phyloP scores from a whole-genome alignment of 1,139 yeast species.

The Scheffersomyces stambukii region DNA sequence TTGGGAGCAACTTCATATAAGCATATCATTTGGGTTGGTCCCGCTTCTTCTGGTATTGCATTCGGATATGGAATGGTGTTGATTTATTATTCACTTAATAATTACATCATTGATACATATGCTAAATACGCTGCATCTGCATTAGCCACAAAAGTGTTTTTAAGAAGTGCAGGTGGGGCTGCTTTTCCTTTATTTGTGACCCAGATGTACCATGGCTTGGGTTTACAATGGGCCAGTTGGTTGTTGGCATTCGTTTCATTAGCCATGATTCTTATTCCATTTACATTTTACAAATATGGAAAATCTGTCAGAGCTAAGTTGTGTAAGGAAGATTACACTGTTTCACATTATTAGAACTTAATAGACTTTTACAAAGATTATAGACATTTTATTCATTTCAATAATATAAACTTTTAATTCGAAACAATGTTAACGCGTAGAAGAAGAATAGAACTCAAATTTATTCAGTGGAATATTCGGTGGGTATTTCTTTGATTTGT shows the following conservation, averaged over 20 bases:
- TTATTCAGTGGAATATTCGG: too few relatives aligned
- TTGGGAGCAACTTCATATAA: slow-evolving; percentile 84
- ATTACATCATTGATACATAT: slow-evolving; percentile 84
- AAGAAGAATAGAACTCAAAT: too few relatives aligned
- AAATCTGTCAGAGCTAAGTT: slow-evolving; percentile 56
- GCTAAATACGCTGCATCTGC: slow-evolving; percentile 89
- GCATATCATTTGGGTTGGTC: slow-evolving; percentile 88
- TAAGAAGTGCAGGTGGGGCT: slow-evolving; percentile 86
- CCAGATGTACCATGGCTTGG: slow-evolving; percentile 72
- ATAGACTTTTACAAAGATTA: too few relatives aligned
- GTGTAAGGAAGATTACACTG: slow-evolving; percentile 62
- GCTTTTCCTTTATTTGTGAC: slow-evolving; percentile 88
- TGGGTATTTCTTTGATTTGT: slow-evolving; percentile 29
- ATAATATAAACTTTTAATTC: too few relatives aligned
- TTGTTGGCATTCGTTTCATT: slow-evolving; percentile 77
- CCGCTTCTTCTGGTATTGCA: slow-evolving; percentile 84
- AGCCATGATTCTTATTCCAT: slow-evolving; percentile 82
- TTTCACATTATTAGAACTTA: too few relatives aligned
- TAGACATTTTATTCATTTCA: too few relatives aligned
- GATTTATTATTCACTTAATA: slow-evolving; percentile 80
- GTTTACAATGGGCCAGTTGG: slow-evolving; percentile 82
- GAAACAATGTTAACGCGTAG: too few relatives aligned
- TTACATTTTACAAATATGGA: slow-evolving; percentile 71
- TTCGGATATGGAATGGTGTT: slow-evolving; percentile 92
- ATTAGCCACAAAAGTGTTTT: slow-evolving; percentile 81